phyloP scores from a whole-genome alignment of 495 filamentous ascomycete genomes.

The Penicillium coffeae region DNA sequence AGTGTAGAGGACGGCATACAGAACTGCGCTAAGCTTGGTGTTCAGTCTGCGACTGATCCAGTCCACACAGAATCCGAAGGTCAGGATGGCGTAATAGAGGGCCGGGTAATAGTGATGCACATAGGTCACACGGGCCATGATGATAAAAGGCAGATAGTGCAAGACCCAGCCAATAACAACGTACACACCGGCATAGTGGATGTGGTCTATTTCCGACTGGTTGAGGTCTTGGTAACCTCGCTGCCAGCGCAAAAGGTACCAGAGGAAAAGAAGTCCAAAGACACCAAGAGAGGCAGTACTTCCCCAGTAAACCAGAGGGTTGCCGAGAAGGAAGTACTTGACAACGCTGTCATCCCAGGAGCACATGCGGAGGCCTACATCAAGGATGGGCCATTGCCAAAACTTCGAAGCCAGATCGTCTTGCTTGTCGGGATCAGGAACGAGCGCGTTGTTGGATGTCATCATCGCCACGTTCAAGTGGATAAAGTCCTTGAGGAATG shows the following conservation, averaged over 20 bases:
- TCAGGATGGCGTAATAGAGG: constrained; percentile 95
- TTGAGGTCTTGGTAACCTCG: constrained; percentile 85
- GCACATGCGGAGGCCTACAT: constrained; percentile 97
- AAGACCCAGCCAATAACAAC: constrained; percentile 91
- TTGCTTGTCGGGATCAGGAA: constrained; percentile 98
- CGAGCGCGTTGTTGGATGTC: constrained; percentile 98
- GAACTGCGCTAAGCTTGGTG: constrained; percentile 52
- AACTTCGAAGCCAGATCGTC: constrained; percentile 94
- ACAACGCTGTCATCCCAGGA: constrained; percentile 93
- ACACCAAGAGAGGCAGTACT: constrained; percentile 72
- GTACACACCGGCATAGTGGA: constrained; percentile 91
- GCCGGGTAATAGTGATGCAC: constrained; percentile 99
- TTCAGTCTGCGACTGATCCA: constrained; percentile 66
- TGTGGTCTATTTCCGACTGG: constrained; percentile 76
- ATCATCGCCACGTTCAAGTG: constrained; percentile 99
- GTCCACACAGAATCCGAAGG: constrained; percentile 82
- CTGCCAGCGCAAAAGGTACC: constrained; percentile 95
- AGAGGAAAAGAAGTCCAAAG: constrained; percentile 66
- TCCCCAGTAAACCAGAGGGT: constrained; percentile 94
- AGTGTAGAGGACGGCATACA: constrained; percentile 70
- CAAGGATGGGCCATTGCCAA: constrained; percentile 97
- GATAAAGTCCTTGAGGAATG: constrained; percentile 94
- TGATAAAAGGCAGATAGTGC: constrained; percentile 91
- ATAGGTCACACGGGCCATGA: constrained; percentile 98
- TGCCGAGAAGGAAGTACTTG: constrained; percentile 98